phyloP scores from a whole-genome alignment of 495 filamentous ascomycete genomes.

The Penicillium diatomitis region DNA sequence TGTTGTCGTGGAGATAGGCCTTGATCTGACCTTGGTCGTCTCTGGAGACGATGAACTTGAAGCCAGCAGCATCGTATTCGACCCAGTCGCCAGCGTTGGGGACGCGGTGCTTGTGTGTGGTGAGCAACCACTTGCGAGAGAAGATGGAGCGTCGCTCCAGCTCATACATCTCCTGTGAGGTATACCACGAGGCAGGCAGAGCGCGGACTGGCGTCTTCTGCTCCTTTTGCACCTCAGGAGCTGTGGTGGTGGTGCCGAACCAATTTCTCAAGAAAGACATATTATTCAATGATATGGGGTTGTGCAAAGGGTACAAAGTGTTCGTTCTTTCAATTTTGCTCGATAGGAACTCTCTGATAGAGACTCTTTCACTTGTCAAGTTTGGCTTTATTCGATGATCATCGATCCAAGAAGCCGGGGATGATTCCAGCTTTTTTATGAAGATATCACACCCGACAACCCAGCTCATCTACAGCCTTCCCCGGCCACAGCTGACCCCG shows the following conservation, averaged over 20 bases:
- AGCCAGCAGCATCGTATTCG: constrained; percentile 35
- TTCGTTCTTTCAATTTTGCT: constrained; percentile 1
- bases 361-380: not conserved
- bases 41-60: constrained; percentile 33
- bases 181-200: constrained; percentile 40
- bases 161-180: constrained; percentile 36
- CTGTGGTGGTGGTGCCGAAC: constrained; percentile 16
- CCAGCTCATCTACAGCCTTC: not conserved
- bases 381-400: not conserved
- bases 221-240: constrained; percentile 7
- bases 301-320: not conserved
- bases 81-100: constrained; percentile 36
- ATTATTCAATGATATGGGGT: not conserved
- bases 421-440: constrained; percentile 10
- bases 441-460: constrained; percentile 7
- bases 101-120: constrained; percentile 38
- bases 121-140: constrained; percentile 39
- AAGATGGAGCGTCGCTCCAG: constrained; percentile 42
- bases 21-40: constrained; percentile 37
- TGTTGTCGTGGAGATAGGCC: constrained; percentile 37
- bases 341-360: not conserved
- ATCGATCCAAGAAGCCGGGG: constrained; percentile 1
- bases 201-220: constrained; percentile 23
- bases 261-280: constrained; percentile 25
- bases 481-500: constrained; percentile 1